These are phyloP conservation scores for Emericellopsis atlantica DNA, from an alignment of 2,329 filamentous ascomycete species.

Conservation along the genomic window DNA sequence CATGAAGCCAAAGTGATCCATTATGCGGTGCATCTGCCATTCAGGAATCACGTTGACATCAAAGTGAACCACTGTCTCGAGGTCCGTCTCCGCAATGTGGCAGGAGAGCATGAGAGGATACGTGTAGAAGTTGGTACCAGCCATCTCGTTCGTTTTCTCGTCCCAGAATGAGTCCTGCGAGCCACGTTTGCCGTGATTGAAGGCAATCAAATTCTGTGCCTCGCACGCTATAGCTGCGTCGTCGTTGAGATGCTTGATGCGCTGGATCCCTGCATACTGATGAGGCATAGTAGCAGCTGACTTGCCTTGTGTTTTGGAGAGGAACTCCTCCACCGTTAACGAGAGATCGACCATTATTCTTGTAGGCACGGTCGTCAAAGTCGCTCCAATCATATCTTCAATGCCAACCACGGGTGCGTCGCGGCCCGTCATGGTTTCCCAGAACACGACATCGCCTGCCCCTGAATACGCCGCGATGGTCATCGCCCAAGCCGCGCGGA, in stretches of 20 bases:
- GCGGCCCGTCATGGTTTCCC: slow-evolving; percentile 14
- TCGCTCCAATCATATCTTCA: slow-evolving; percentile 13
- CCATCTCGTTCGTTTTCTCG: slow-evolving; percentile 1
- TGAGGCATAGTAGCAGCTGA: background rate
- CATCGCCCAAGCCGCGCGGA: slow-evolving; percentile 1
- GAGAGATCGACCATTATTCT: background rate
- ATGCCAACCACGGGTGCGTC: slow-evolving; percentile 12
- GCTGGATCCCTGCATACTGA: slow-evolving; percentile 2
- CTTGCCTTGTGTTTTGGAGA: background rate
- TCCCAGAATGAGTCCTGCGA: background rate
- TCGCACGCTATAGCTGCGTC: slow-evolving; percentile 1
- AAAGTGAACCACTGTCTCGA: background rate
- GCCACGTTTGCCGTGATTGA: background rate
- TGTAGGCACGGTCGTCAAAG: slow-evolving; percentile 16
- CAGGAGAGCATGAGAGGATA: background rate
- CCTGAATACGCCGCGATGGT: background rate
- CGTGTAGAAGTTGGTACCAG: background rate
- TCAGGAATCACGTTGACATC: background rate
- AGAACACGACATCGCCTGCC: slow-evolving; percentile 15
- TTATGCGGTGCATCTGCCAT: slow-evolving; percentile 1
- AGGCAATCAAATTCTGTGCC: background rate
- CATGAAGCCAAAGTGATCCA: slow-evolving; percentile 1
- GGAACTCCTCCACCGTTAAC: background rate
- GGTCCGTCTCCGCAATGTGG: background rate
- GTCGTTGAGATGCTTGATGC: slow-evolving; percentile 3